Evolutionary conservation across 768 basidiomycete species (phyloP), one percentile per base, ranked within the genome.

Genomic region (Russula sp.): DNA sequence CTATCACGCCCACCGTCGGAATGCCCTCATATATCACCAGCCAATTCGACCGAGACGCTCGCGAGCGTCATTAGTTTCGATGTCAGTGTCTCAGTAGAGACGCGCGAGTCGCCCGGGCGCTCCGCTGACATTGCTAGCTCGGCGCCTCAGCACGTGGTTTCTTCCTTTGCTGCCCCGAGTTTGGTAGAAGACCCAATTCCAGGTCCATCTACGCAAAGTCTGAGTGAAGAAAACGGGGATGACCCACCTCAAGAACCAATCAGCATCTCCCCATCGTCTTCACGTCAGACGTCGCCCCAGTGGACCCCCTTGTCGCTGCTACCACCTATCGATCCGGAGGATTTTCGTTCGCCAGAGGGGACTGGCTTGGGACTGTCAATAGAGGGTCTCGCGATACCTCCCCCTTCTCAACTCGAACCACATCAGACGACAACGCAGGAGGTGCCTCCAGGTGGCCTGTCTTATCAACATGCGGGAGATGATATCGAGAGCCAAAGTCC

Each of bases 1-100:
- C 18, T 54, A 22, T 25, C 46, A 35, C 61, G 45, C n/a, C 57
- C 52, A 4, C 14, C 61, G 7, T 58, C 61, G 20, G 50, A 45
- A 3, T 51, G 60, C 16, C 56, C 60, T 8, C 41, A 45, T 20
- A 38, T 62, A 7, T 62, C 61, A n/a, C 16, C 47, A 38, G 20
- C 45, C 20, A 53, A 50, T 47, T 57, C 56, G 7, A 10, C 18
- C 0, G 36, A 51, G 32, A 43, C n/a, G 1, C n/a, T 36, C 7
- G 9, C 6, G 10, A 61, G 61, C 34, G 48, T 25, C 9, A 11
- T 62, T 3, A 62, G 61, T 13, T 62, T 62, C 18, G 36, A 57
- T 2, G 38, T 62, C 38, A 29, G 41, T 22, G 1, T 49, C 32
- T 18, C 43, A 18, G 38, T 3, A 32, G 55, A 20, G 42, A 32